Conservation (phyloP, 495 filamentous ascomycete species). For the Aspergillus egyptiacus region DNA sequence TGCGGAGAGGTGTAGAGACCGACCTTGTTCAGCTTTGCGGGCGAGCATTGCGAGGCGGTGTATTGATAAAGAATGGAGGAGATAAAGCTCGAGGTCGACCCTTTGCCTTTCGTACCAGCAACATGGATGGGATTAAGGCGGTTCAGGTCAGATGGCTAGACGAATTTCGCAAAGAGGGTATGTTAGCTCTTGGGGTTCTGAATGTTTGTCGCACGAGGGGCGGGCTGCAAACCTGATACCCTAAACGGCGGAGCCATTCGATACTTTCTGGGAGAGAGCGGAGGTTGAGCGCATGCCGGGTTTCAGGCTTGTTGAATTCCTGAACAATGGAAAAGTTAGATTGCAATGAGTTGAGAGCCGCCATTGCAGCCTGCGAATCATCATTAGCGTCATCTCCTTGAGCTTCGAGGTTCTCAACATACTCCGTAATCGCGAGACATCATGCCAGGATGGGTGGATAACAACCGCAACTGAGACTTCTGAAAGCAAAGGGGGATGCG, state of each 20-base stretch:
- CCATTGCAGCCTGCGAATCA: constrained; percentile 59
- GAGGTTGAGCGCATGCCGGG: constrained; percentile 60
- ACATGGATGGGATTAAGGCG: constrained; percentile 74
- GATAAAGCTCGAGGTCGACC: constrained; percentile 48
- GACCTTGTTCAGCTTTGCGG: constrained; percentile 47
- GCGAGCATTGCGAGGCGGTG: constrained; percentile 32
- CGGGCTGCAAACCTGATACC: constrained; percentile 66
- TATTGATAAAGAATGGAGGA: constrained; percentile 58
- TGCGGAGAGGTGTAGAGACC: constrained; percentile 89
- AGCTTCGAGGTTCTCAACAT: constrained; percentile 12
- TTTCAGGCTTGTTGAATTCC: constrained; percentile 54
- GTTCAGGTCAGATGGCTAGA: constrained; percentile 67
- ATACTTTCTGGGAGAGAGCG: constrained; percentile 68
- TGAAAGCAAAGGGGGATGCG: constrained; percentile 9
- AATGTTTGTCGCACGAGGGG: background rate
- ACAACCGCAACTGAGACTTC: constrained; percentile 22
- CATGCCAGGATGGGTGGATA: constrained; percentile 27
- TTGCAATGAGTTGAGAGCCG: constrained; percentile 83
- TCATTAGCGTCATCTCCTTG: background rate
- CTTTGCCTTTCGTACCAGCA: constrained; percentile 92
- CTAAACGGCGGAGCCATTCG: constrained; percentile 68
- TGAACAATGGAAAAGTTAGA: constrained; percentile 77
- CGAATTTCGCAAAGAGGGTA: background rate
- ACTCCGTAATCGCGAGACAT: constrained; percentile 45
- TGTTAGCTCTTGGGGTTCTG: background rate